Evolutionary conservation across 2,329 filamentous ascomycete genomes (phyloP), one percentile per base, ranked within the genome.

Genomic region (Colletotrichum coccodes): DNA sequence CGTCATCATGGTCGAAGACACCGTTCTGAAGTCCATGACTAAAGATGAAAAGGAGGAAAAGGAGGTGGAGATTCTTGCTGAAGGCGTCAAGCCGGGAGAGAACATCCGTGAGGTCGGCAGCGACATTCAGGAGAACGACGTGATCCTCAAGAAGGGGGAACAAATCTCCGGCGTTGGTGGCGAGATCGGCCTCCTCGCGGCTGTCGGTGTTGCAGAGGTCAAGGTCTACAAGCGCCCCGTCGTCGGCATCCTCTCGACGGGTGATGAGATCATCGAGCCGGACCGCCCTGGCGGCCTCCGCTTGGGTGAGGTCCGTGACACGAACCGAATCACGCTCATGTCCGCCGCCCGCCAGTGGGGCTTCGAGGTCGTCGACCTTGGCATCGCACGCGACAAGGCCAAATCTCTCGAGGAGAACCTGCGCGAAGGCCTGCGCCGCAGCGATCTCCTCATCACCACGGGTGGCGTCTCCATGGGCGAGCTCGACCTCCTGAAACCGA

Each of bases 401-500:
- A 90, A 89, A 1, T 87, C 89, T 1, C 86, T 99, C 1, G 95
- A 98, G 77, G 85, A 92, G 75, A 90, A 87, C 3, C 86, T 99
- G 11, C 91, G 95, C 3, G 86, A 89, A 65, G 94, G 92, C 1
- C 84, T 98, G 70, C 88, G 92, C 23, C 84, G 84, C 54, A 90
- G 91, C 30, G 95, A 98, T 76, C 83, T 98, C 14, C 87, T 99
- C 66, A 90, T 99, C 75, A 98, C 96, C 18, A 95, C 93, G 0
- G 96, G 96, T 26, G 96, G 96, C 54, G 96, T 98, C 23, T 97
- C 94, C 11, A 99, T 99, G 96, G 96, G 96, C 64, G 96, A 99
- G 81, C 89, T 98, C 3, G 96, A 99, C 79, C 90, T 99, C 8
- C 89, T 99, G 23, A 99, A 99, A 79, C 95, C 96, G 0, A 98